Percentiles rank a stretch among this genome's conserved stretches.
phyloP scores from a whole-genome alignment of 2,329 filamentous ascomycete species.

The Cytospora paraplurivora region DNA sequence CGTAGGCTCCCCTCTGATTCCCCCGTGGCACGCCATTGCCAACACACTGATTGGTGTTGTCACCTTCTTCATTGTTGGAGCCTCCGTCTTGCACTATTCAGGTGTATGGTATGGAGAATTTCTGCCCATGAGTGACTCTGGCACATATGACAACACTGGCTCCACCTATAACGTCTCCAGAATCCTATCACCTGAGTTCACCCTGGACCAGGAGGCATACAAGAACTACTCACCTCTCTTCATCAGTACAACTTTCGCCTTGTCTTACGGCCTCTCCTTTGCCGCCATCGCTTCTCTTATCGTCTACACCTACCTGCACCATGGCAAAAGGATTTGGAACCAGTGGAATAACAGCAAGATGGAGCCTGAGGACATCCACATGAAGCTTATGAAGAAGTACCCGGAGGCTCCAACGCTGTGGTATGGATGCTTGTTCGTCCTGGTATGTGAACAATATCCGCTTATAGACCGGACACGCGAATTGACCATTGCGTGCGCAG shows the following conservation, averaged over 20 bases:
- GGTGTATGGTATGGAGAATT: slow-evolving; percentile 66
- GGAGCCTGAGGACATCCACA: slow-evolving; percentile 65
- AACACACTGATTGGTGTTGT: slow-evolving; percentile 71
- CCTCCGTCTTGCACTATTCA: slow-evolving; percentile 64
- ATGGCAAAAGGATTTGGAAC: slow-evolving; percentile 66
- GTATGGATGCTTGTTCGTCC: slow-evolving; percentile 59
- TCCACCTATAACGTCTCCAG: slow-evolving; percentile 63
- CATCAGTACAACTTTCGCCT: slow-evolving; percentile 70
- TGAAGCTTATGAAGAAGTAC: slow-evolving; percentile 65
- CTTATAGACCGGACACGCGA: not conserved
- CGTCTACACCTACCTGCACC: slow-evolving; percentile 68
- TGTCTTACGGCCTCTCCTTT: slow-evolving; percentile 72
- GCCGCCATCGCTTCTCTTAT: slow-evolving; percentile 70
- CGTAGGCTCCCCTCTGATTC: slow-evolving; percentile 67
- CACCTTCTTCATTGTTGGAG: slow-evolving; percentile 63
- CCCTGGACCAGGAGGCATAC: slow-evolving; percentile 65
- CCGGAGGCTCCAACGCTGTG: slow-evolving; percentile 65
- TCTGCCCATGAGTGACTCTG: slow-evolving; percentile 69
- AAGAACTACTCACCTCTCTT: slow-evolving; percentile 68
- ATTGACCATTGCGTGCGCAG: slow-evolving; percentile 37
- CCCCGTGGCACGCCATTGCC: slow-evolving; percentile 73
- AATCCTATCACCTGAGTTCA: slow-evolving; percentile 63
- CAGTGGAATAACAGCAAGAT: slow-evolving; percentile 61
- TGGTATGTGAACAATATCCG: slow-evolving; percentile 45
- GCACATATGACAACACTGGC: slow-evolving; percentile 72